Evolutionary conservation across 1,139 yeast species (phyloP).

Genomic region (Insectozyma bohioensis): DNA sequence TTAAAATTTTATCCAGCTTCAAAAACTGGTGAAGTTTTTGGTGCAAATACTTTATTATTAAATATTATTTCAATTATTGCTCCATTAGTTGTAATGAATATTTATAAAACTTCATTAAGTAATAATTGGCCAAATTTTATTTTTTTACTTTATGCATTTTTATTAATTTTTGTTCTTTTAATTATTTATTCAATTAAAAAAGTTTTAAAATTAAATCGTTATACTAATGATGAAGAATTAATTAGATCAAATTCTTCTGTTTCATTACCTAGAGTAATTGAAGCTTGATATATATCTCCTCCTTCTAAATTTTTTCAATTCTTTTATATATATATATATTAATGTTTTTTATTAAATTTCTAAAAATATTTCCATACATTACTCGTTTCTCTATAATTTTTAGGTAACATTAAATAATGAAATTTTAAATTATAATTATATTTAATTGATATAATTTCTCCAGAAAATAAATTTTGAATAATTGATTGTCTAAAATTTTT

Average conservation of each 20-base stretch:
- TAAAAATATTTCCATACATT: slow-evolving; percentile 32
- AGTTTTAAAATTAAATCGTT: slow-evolving; percentile 5
- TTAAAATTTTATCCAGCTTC: slow-evolving; percentile 41
- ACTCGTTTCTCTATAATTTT: slow-evolving; percentile 29
- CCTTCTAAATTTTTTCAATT: background rate
- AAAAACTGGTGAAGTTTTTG: slow-evolving; percentile 40
- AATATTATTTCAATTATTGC: slow-evolving; percentile 25
- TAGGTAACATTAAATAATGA: slow-evolving; percentile 45
- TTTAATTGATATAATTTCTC: slow-evolving; percentile 31
- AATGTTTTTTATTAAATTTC: too few species aligned
- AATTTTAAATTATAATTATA: slow-evolving; percentile 34
- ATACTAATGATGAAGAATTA: slow-evolving; percentile 4
- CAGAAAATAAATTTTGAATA: slow-evolving; percentile 28
- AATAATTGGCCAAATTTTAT: slow-evolving; percentile 11
- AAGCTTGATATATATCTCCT: background rate
- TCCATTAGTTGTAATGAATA: slow-evolving; percentile 27
- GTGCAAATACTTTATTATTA: slow-evolving; percentile 35
- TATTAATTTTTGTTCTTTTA: slow-evolving; percentile 7
- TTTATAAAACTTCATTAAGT: slow-evolving; percentile 25
- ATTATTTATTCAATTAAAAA: slow-evolving; percentile 1
- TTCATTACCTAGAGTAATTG: slow-evolving; percentile 6
- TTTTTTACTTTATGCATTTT: slow-evolving; percentile 12
- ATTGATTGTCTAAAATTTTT: slow-evolving; percentile 32
- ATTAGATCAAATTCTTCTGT: slow-evolving; percentile 9
- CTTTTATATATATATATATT: background rate